Conservation (phyloP, 805 yeast genomes). For the Geotrichum ghanense region DNA sequence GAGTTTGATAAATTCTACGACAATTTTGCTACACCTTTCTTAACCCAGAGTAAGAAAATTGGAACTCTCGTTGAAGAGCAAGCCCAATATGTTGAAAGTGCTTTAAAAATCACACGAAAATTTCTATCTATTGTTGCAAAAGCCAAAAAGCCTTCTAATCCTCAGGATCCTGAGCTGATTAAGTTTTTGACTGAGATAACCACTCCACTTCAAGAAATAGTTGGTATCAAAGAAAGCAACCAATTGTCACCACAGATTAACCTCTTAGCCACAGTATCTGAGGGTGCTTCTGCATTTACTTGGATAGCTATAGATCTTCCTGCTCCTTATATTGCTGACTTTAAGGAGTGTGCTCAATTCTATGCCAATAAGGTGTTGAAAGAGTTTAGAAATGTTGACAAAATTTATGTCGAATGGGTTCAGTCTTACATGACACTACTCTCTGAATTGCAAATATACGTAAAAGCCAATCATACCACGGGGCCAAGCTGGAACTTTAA, state of each 20-base stretch:
- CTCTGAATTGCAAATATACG: constrained; percentile 60
- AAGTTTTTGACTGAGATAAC: constrained; percentile 49
- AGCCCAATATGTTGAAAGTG: constrained; percentile 25
- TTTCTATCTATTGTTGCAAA: constrained; percentile 49
- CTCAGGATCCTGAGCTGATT: constrained; percentile 37
- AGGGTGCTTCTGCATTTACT: constrained; percentile 81
- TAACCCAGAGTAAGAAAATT: constrained; percentile 37
- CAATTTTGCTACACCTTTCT: constrained; percentile 49
- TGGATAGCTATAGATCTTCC: constrained; percentile 82
- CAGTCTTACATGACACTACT: constrained; percentile 49
- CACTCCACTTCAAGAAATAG: constrained; percentile 43
- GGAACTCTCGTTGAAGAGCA: constrained; percentile 49
- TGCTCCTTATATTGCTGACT: constrained; percentile 63
- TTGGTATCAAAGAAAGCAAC: constrained; percentile 60
- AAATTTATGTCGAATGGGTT: constrained; percentile 73
- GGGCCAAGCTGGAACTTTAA: constrained; percentile 73
- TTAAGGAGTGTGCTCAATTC: constrained; percentile 84
- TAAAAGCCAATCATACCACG: constrained; percentile 64
- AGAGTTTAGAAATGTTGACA: constrained; percentile 65
- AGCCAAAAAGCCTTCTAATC: constrained; percentile 53
- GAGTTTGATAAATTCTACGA: constrained; percentile 46
- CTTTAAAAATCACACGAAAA: constrained; percentile 46
- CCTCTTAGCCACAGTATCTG: constrained; percentile 74
- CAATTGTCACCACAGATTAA: constrained; percentile 54
- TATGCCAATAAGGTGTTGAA: constrained; percentile 88